A percentile compares a stretch with the other conserved stretches of the same genome.
Evolutionary conservation across 805 yeast genomes (phyloP).

Genomic region (Grigorovia humatica): DNA sequence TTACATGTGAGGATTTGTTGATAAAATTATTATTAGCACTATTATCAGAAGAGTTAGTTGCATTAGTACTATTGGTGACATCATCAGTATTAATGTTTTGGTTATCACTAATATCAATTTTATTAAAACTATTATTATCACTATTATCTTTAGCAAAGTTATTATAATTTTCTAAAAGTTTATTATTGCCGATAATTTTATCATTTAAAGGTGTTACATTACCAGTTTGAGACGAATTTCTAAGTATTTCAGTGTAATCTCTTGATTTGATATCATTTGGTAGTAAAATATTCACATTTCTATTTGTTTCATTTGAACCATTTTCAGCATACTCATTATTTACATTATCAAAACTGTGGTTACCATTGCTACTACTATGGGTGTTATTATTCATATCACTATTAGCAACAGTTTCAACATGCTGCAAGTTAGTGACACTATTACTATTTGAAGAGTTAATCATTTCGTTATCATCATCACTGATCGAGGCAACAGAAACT

Average conservation of each 20-base stretch:
- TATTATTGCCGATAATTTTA: background rate
- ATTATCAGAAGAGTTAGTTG: background rate
- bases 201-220: background rate
- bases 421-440: background rate
- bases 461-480: background rate
- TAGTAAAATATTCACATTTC: background rate
- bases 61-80: background rate
- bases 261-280: background rate
- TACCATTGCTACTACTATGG: background rate
- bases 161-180: background rate
- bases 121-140: background rate
- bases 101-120: background rate
- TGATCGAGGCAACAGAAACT: background rate
- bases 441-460: background rate
- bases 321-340: background rate
- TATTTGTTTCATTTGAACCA: background rate
- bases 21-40: slow-evolving; percentile 1
- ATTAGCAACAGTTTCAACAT: background rate
- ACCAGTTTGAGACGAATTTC: background rate
- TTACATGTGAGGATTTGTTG: background rate
- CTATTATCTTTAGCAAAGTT: background rate
- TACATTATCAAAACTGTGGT: background rate
- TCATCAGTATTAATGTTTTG: background rate
- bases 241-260: background rate
- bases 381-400: background rate